Conservation (phyloP, 345 rosid genomes). For the Acer campestre region DNA sequence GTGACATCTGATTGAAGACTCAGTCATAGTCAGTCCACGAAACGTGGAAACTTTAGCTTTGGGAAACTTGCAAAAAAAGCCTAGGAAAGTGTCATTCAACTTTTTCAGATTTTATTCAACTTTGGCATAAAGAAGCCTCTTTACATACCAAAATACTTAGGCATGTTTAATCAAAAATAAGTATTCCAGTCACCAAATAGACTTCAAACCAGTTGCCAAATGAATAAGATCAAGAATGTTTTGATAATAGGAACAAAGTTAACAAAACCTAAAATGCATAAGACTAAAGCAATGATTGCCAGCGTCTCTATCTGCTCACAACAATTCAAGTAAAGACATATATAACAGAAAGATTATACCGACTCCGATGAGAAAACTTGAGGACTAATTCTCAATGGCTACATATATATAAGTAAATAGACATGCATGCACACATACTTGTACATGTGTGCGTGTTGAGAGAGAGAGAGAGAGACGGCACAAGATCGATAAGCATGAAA, state of each 20-base stretch:
- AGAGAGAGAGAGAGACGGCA: conserved; percentile 11
- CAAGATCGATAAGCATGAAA: conserved; percentile 35
- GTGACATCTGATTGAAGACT: background rate
- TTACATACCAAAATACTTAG: no score
- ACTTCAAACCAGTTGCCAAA: no score
- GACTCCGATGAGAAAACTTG: background rate
- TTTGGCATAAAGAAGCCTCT: background rate
- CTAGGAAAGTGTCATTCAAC: background rate
- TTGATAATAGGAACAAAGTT: background rate
- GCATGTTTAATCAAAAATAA: no score
- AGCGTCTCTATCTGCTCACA: background rate
- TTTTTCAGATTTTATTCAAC: background rate
- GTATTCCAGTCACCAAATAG: no score
- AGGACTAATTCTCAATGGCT: background rate
- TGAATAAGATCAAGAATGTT: background rate
- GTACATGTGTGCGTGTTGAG: background rate
- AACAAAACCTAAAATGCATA: background rate
- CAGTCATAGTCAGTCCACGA: background rate
- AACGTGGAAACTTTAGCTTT: background rate
- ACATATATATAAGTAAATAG: background rate
- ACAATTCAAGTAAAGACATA: background rate
- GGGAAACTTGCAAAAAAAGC: background rate
- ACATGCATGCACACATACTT: background rate
- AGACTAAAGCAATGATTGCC: background rate
- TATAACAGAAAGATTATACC: background rate